Conservation (phyloP, 2,329 filamentous ascomycete species). For the Fusarium sp. region DNA sequence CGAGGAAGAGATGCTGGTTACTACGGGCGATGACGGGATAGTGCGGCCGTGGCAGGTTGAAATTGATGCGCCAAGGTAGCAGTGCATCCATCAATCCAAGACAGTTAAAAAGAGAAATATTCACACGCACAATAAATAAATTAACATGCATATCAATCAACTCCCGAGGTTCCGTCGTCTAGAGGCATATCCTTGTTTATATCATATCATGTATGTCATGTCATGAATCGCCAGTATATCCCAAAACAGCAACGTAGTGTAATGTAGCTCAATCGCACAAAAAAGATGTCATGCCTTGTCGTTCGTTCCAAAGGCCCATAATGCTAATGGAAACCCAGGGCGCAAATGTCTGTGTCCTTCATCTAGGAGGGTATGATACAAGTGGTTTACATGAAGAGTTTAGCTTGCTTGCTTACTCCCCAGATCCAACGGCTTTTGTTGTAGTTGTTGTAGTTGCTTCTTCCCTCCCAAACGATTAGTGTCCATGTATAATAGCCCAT, state of each 20-base stretch:
- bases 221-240: slow-evolving; percentile 13
- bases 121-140: not conserved
- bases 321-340: slow-evolving; percentile 35
- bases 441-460: slow-evolving; percentile 15
- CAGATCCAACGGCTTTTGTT: slow-evolving; percentile 35
- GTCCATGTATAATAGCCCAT: slow-evolving; percentile 22
- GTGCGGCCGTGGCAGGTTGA: slow-evolving; percentile 84
- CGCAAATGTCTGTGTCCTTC: slow-evolving; percentile 38
- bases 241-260: not conserved
- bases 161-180: not conserved
- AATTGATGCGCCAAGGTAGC: slow-evolving; percentile 24
- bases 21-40: slow-evolving; percentile 91
- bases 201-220: not conserved
- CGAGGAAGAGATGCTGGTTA: slow-evolving; percentile 86
- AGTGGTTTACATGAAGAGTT: slow-evolving; percentile 47
- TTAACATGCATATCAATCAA: not conserved
- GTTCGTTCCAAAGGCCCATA: slow-evolving; percentile 39
- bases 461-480: slow-evolving; percentile 41
- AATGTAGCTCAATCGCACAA: slow-evolving; percentile 15
- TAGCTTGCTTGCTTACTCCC: slow-evolving; percentile 26
- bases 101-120: slow-evolving; percentile 1
- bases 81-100: slow-evolving; percentile 6
- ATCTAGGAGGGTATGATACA: slow-evolving; percentile 50
- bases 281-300: slow-evolving; percentile 40
- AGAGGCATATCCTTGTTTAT: not conserved